Base-by-base conservation (phyloP, 495 filamentous ascomycete species). In the Arthonia radiata region DNA sequence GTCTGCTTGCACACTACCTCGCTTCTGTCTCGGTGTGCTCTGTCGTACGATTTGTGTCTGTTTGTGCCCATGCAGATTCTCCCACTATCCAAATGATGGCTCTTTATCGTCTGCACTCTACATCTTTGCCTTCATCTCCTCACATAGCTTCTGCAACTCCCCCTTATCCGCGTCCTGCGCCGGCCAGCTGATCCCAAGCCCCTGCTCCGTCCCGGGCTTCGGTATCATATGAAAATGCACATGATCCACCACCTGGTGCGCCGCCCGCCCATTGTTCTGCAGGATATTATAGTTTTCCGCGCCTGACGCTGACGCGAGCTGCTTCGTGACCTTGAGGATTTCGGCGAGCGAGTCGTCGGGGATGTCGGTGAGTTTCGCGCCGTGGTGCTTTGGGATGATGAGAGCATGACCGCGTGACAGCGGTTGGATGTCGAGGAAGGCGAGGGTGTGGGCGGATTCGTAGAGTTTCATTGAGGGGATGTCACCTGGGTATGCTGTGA, bases 191-290 rank as follows among this genome's bases (percentile, higher is more conserved):
- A 99, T 60, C 13, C 56, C 64, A 23, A 99, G 51, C 11, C 86
- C 86, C 46, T 94, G 74, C 27, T 56, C 37, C 36, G 69, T 54
- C 46, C 81, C 90, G 25, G 89, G 86, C 56, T 99, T 99, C 28
- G 89, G 86, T 37, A 94, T 99, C 68, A 93, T 71, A 46, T 97
- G 86, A 52, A 90, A 83, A 52, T 92, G 82, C 17, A 86, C 86
- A 54, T 99, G 86, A 35, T 73, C 74, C 32, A 99, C 89, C 29
- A 70, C 56, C 51, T 99, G 86, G 52, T 99, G 89, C n/a, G 86
- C 86, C 42, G 76, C 58, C 13, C 61, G 52, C 15, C 86, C 86
- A 42, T 99, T 99, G 53, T 99, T 99, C 57, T 99, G 86, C 33
- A 99, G 51, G 28, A 99, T 59, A 43, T 99, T 99, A 57, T 72